Percentiles rank a stretch among this genome's conserved stretches.
phyloP scores from a whole-genome alignment of 345 rosid species.

The Boechera retrofracta region DNA sequence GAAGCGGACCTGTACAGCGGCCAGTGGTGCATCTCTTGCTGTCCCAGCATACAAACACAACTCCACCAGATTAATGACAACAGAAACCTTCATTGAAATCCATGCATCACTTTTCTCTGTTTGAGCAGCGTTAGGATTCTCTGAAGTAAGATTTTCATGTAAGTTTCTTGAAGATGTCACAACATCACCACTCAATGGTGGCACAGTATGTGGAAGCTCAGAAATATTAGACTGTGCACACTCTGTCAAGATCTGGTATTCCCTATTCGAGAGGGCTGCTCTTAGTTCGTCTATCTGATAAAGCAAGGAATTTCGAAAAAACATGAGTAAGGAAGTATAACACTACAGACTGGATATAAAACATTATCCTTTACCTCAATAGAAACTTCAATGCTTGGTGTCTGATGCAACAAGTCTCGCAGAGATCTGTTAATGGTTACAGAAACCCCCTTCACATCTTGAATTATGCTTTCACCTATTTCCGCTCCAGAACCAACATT shows the following conservation, averaged over 20 bases:
- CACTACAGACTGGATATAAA: slow-evolving; percentile 26
- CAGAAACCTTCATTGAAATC: slow-evolving; percentile 73
- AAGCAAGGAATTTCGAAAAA: slow-evolving; percentile 39
- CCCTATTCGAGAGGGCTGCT: slow-evolving; percentile 80
- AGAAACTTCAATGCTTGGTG: slow-evolving; percentile 75
- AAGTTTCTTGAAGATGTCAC: slow-evolving; percentile 54
- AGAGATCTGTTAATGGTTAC: slow-evolving; percentile 80
- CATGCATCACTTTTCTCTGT: slow-evolving; percentile 55
- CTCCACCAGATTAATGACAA: slow-evolving; percentile 73
- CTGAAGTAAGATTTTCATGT: slow-evolving; percentile 53
- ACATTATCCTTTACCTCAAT: slow-evolving; percentile 61
- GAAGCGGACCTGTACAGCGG: slow-evolving; percentile 73
- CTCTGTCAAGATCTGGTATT: slow-evolving; percentile 89
- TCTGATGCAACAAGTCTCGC: slow-evolving; percentile 85
- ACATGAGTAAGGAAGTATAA: slow-evolving; percentile 28
- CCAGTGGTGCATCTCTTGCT: slow-evolving; percentile 75
- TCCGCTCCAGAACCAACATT: slow-evolving; percentile 84
- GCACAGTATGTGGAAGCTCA: slow-evolving; percentile 71
- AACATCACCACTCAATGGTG: slow-evolving; percentile 57
- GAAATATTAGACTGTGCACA: slow-evolving; percentile 87
- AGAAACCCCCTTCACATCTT: slow-evolving; percentile 90
- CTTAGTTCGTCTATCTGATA: slow-evolving; percentile 81
- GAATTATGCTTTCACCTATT: slow-evolving; percentile 89
- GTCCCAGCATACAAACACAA: slow-evolving; percentile 75
- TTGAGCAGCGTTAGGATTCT: slow-evolving; percentile 46